Base-by-base conservation (phyloP, 2,329 filamentous ascomycete species). In the Scedosporium apiospermum region DNA sequence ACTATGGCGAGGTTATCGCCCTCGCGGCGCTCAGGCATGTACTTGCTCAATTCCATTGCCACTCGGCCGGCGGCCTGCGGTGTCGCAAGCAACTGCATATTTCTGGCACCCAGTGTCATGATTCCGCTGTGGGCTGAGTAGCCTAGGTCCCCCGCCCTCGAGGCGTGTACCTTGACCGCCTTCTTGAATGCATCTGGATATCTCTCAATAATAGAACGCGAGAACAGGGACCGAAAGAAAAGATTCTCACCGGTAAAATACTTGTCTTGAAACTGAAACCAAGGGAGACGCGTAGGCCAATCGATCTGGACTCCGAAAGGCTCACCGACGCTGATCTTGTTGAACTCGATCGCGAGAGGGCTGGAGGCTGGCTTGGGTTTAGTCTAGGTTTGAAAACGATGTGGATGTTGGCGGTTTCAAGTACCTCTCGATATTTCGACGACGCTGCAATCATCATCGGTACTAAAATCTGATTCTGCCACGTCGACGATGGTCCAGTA, bases 181-280 rank as follows among this genome's bases (percentile, higher is more conserved):
- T 34, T 9, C 30, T 34, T 34, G 30, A 34, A 34, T 34, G 30
- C 30, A 34, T 34, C 30, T 34, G 7, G 30, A 34, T 34, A 34
- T 9, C 27, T 2, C 6, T 34, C 30, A 34, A 34, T 34, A 34
- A 34, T 9, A 34, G 30, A 34, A 34, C 30, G 9, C 6, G 30
- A 34, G 6, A 34, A 34, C 30, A 6, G 30, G 30, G 30, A 9
- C 6, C 30, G 30, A 34, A 9, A 9, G 7, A 3, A 9, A 34
- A 34, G 3, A 6, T 1, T 34, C 30, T 34, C 10, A 60, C 58
- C 21, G 2, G 41, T 49, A 5, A 60, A 46, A 27, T 60, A 60
- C 14, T 30, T 38, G 26, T 60, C 58, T 41, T 60, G 58, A 41
- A 60, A 60, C 18, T 60, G 58, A 18, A 60, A 60, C 58, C 58